phyloP scores from a whole-genome alignment of 352 stramenopile genomes.

The Phytophthora cajani region DNA sequence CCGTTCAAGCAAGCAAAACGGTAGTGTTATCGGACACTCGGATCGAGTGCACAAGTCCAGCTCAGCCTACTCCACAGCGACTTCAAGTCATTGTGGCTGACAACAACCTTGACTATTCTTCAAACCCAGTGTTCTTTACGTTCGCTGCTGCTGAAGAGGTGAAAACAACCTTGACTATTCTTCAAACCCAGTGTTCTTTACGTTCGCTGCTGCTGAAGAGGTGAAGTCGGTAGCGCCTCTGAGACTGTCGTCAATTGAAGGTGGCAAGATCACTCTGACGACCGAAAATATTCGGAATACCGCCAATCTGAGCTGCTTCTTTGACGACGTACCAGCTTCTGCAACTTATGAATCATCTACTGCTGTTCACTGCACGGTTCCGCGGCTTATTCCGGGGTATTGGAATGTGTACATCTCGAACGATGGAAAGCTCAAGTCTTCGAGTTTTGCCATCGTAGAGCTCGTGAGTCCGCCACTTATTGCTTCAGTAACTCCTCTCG shows the following conservation, averaged over 20 bases:
- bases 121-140: conserved; percentile 41
- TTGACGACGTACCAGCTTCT: conserved; percentile 35
- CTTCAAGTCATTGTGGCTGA: conserved; percentile 60
- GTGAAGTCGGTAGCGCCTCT: conserved; percentile 46
- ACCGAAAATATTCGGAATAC: conserved; percentile 44
- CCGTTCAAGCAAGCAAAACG: conserved; percentile 14
- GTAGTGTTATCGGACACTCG: conserved; percentile 36
- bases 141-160: conserved; percentile 59
- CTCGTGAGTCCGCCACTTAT: conserved; percentile 61
- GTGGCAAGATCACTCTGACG: conserved; percentile 42
- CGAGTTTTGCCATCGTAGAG: conserved; percentile 43
- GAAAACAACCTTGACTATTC: conserved; percentile 73
- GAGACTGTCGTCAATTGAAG: conserved; percentile 41
- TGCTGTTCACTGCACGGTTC: conserved; percentile 49
- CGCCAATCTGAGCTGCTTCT: conserved; percentile 64
- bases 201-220: conserved; percentile 49
- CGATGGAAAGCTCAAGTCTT: conserved; percentile 52
- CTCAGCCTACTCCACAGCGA: conserved; percentile 20
- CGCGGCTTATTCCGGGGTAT: conserved; percentile 30
- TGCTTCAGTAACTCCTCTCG: conserved; percentile 38
- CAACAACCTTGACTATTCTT: conserved; percentile 72
- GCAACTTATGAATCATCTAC: conserved; percentile 45
- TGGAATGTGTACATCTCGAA: conserved; percentile 58
- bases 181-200: conserved; percentile 41
- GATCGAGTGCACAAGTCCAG: conserved; percentile 58